Conservation (phyloP, 2,329 filamentous ascomycete species). For the Berkeleyomyces rouxiae region DNA sequence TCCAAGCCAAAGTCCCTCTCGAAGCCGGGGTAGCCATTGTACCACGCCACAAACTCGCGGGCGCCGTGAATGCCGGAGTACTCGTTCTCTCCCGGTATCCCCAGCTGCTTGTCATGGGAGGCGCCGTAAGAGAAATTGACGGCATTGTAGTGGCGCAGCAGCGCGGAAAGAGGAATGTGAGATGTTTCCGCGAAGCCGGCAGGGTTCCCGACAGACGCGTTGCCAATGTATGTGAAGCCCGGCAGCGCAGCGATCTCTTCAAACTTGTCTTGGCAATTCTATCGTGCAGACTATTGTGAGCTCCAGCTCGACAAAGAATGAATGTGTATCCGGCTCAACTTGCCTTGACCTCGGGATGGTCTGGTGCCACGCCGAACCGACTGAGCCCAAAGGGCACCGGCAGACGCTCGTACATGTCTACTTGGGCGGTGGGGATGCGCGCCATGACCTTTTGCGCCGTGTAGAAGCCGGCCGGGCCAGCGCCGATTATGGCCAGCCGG, state of each 20-base stretch:
- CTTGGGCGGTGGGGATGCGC: slow-evolving; percentile 49
- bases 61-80: slow-evolving; percentile 70
- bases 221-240: slow-evolving; percentile 81
- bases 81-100: slow-evolving; percentile 59
- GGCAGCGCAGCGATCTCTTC: slow-evolving; percentile 69
- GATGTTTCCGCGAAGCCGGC: slow-evolving; percentile 19
- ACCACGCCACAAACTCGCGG: slow-evolving; percentile 92
- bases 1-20: slow-evolving; percentile 52
- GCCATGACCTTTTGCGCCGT: slow-evolving; percentile 72
- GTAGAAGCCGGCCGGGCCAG: slow-evolving; percentile 92
- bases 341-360: slow-evolving; percentile 97
- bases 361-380: slow-evolving; percentile 88
- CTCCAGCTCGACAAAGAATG: background rate
- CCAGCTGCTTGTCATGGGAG: slow-evolving; percentile 61
- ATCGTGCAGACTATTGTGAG: slow-evolving; percentile 5
- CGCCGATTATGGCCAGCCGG: slow-evolving; percentile 77
- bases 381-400: slow-evolving; percentile 88
- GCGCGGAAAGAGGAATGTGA: slow-evolving; percentile 30
- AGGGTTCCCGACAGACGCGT: slow-evolving; percentile 55
- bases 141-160: slow-evolving; percentile 77
- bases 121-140: slow-evolving; percentile 89
- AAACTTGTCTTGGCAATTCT: slow-evolving; percentile 95
- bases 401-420: slow-evolving; percentile 94
- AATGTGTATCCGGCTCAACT: slow-evolving; percentile 12
- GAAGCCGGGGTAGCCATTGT: slow-evolving; percentile 80